A percentile compares a stretch with the other conserved stretches of the same genome.
Conservation (phyloP, 2,329 filamentous ascomycete species). For the Aspergillus amoenus region DNA sequence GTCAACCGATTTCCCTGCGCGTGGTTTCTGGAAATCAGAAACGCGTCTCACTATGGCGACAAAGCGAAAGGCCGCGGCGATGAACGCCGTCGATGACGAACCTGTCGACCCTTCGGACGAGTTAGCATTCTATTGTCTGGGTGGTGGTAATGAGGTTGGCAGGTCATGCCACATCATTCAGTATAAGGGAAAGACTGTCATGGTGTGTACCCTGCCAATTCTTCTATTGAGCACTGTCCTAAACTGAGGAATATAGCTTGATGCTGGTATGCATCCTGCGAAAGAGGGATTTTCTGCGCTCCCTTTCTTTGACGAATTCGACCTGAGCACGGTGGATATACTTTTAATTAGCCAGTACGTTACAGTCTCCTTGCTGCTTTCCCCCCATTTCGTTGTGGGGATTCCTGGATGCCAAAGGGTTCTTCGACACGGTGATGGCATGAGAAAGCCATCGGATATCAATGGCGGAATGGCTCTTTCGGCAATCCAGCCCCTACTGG, state of each 20-base stretch:
- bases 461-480: slow-evolving; percentile 6
- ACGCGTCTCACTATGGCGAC: slow-evolving; percentile 67
- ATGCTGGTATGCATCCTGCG: slow-evolving; percentile 94
- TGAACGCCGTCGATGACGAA: slow-evolving; percentile 71
- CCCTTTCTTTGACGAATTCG: slow-evolving; percentile 98
- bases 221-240: slow-evolving; percentile 1
- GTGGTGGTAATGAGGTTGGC: slow-evolving; percentile 95
- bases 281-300: slow-evolving; percentile 92
- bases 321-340: slow-evolving; percentile 94
- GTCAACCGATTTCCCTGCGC: background rate
- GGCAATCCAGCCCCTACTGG: slow-evolving; percentile 6
- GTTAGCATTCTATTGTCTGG: slow-evolving; percentile 88
- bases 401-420: slow-evolving; percentile 6
- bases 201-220: slow-evolving; percentile 60
- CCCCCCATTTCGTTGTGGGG: slow-evolving; percentile 1
- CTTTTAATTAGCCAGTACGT: slow-evolving; percentile 99
- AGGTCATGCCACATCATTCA: slow-evolving; percentile 97
- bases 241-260: slow-evolving; percentile 62
- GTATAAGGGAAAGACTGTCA: slow-evolving; percentile 99
- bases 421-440: slow-evolving; percentile 2
- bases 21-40: background rate
- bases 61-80: slow-evolving; percentile 81
- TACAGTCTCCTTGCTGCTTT: slow-evolving; percentile 19
- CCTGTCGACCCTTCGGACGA: slow-evolving; percentile 91
- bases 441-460: background rate